Evolutionary conservation across 208 protist genomes (phyloP).

Genomic region (Trypanosoma scelopori): DNA sequence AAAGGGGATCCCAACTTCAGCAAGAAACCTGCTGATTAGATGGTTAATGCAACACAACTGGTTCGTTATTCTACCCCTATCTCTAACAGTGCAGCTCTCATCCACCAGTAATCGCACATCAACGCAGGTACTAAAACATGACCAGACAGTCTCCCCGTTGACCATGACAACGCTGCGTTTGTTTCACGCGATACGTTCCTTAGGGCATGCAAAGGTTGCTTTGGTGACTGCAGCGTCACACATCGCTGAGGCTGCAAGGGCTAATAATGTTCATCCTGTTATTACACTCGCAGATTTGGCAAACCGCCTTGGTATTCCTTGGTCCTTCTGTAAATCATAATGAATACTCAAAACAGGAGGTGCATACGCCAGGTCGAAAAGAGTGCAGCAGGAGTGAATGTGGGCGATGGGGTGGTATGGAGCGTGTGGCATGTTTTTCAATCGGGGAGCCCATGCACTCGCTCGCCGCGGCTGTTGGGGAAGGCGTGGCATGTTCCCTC

Average conservation of each 20-base stretch:
- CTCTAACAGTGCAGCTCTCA: slow-evolving; percentile 54
- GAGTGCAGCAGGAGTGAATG: too few relatives aligned
- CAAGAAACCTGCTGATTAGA: slow-evolving; percentile 31
- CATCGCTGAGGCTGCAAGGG: slow-evolving; percentile 37
- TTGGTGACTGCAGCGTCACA: slow-evolving; percentile 48
- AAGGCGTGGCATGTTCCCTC: slow-evolving; percentile 8
- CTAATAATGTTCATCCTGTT: slow-evolving; percentile 42
- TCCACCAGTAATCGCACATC: slow-evolving; percentile 14
- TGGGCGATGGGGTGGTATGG: too few relatives aligned
- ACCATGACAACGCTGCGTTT: slow-evolving; percentile 28
- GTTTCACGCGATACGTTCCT: slow-evolving; percentile 39
- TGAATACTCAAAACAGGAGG: too few relatives aligned
- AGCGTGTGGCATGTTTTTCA: too few relatives aligned
- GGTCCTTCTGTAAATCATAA: too few relatives aligned
- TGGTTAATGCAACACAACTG: slow-evolving; percentile 52
- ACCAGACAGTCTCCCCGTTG: not conserved
- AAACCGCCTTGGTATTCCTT: slow-evolving; percentile 25
- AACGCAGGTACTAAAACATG: too few relatives aligned
- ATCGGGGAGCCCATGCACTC: too few relatives aligned
- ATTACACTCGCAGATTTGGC: slow-evolving; percentile 42
- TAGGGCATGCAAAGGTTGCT: slow-evolving; percentile 48
- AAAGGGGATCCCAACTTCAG: slow-evolving; percentile 19
- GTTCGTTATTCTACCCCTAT: slow-evolving; percentile 59
- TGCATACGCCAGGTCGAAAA: too few relatives aligned
- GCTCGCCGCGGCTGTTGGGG: too few relatives aligned